Evolutionary conservation across 2,329 filamentous ascomycete genomes (phyloP).

Genomic region (Trichoderma semiorbis): DNA sequence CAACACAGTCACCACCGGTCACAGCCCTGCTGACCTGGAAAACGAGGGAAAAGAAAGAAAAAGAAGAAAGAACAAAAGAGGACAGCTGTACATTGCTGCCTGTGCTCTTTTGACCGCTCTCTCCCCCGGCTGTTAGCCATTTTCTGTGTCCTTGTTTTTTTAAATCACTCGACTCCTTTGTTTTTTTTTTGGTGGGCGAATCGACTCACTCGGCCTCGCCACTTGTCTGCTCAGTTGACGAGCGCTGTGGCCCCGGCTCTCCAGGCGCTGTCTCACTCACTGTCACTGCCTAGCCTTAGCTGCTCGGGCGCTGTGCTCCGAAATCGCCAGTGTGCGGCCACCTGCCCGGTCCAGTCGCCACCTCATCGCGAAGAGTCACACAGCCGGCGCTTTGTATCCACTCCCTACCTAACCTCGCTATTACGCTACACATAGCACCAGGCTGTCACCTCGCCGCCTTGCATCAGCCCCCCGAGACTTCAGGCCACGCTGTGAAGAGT

Average conservation of each 20-base stretch:
- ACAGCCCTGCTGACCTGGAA: conserved; percentile 1
- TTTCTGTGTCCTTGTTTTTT: background rate
- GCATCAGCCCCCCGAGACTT: conserved; percentile 34
- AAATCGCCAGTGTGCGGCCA: conserved; percentile 37
- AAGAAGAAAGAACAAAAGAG: background rate
- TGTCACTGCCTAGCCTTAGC: conserved; percentile 18
- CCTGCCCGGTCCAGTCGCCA: conserved; percentile 35
- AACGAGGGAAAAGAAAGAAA: background rate
- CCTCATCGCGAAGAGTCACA: conserved; percentile 39
- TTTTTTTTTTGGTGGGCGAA: background rate
- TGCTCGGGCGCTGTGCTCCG: conserved; percentile 32
- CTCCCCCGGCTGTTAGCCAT: background rate
- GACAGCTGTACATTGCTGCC: conserved; percentile 12
- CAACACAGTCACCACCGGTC: conserved; percentile 4
- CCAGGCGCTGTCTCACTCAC: conserved; percentile 17
- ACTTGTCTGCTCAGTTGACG: conserved; percentile 9
- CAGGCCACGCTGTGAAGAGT: conserved; percentile 30
- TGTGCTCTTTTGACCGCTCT: conserved; percentile 5
- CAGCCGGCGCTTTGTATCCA: conserved; percentile 23
- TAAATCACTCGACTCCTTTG: background rate
- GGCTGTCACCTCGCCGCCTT: conserved; percentile 24
- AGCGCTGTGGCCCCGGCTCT: conserved; percentile 14
- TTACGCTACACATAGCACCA: conserved; percentile 21
- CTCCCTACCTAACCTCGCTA: conserved; percentile 13
- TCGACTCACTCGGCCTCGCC: conserved; percentile 15